Evolutionary conservation across 805 yeast species (phyloP), one percentile per base, ranked within the genome.

Genomic region (Yarrowia porcina): DNA sequence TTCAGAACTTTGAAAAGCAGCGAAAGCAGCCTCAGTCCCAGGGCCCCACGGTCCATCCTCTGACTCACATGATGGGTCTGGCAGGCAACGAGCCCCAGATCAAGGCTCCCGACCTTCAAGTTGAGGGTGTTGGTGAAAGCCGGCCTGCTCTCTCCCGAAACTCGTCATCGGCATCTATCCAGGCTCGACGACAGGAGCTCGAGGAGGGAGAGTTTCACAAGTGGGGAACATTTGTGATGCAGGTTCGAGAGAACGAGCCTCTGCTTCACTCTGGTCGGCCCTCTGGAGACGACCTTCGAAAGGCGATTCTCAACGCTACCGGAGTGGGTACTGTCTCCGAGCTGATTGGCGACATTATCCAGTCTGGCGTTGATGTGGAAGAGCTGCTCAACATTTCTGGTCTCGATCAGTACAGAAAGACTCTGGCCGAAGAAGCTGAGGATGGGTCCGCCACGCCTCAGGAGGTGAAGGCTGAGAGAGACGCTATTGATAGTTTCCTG

Each of bases 201-300:
- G 97, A 91, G 72, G 97, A 91, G 77, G 97, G 97, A 69, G 96
- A 89, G 70, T 81, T 90, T 66, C 97, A 89, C 73, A 85, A 88
- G 75, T 85, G 90, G 85, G 96, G 96, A 18, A 83, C 85, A 69
- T 89, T 84, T 69, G 85, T 90, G 67, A 88, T 86, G 71, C 89
- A 84, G 69, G 83, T 86, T 65, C 69, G 47, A 32, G 39, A 54
- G 11, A 54, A 39, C 21, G 52, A 32, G 27, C 28, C 49, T 20
- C 25, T 36, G 23, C 18, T 56, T 13, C 25, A 41, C 33, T 13
- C 42, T n/a, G 54, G 74, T 65, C 69, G 77, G 21, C 81, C 82
- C 11, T 74, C 82, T 3, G 84, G 83, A 68, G 75, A 78, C 5
- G 82, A 80, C 64, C 66, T 80, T 20, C 73, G 83, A 61, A 78